Percentiles rank a stretch among this genome's conserved stretches.
phyloP scores from a whole-genome alignment of 2,329 filamentous ascomycete species.

The Achaetomium macrosporum region DNA sequence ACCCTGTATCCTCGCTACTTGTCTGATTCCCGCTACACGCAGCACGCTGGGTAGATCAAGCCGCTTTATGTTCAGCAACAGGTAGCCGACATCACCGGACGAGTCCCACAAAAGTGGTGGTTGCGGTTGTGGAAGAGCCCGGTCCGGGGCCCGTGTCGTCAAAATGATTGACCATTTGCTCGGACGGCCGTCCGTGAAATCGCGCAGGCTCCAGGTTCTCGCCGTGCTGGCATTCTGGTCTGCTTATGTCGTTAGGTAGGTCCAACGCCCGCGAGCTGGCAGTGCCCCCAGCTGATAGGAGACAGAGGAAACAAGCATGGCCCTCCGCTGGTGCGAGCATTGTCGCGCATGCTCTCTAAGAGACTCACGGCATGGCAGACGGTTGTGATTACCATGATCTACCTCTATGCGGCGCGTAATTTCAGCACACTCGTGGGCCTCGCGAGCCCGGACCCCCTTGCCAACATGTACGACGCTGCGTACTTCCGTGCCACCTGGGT shows the following conservation, averaged over 20 bases:
- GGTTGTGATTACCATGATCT: constrained; percentile 78
- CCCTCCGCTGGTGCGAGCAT: constrained; percentile 63
- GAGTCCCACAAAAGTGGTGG: neutral
- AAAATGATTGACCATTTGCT: constrained; percentile 79
- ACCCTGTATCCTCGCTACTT: too few relatives aligned
- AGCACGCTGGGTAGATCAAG: neutral
- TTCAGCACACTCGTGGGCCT: constrained; percentile 89
- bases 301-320: constrained; percentile 78
- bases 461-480: constrained; percentile 84
- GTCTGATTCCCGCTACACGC: too few relatives aligned
- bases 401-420: constrained; percentile 86
- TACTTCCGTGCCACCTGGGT: constrained; percentile 98
- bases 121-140: neutral
- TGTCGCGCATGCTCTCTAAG: constrained; percentile 66
- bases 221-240: constrained; percentile 90
- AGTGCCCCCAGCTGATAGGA: constrained; percentile 3
- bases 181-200: constrained; percentile 83
- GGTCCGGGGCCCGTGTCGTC: neutral
- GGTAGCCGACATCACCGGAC: neutral
- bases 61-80: neutral
- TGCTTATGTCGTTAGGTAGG: constrained; percentile 69
- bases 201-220: constrained; percentile 86
- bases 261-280: neutral
- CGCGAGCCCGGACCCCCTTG: constrained; percentile 86
- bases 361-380: constrained; percentile 85